These are phyloP conservation scores for Phallus indusiatus DNA, from an alignment of 768 basidiomycete species.

Conservation along the genomic window DNA sequence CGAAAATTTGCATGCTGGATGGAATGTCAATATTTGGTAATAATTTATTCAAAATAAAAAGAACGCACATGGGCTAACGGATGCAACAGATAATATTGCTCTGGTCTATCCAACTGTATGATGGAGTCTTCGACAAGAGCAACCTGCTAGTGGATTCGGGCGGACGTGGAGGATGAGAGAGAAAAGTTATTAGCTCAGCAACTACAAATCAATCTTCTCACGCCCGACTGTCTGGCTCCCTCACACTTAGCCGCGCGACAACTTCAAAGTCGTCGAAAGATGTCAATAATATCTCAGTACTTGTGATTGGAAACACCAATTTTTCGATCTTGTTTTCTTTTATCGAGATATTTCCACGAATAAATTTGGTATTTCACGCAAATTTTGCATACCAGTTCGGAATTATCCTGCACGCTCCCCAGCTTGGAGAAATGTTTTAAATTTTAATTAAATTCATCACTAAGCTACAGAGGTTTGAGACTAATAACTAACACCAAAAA, in stretches of 20 bases:
- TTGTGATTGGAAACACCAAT: no score
- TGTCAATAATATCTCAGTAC: no score
- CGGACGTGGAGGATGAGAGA: slow-evolving; percentile 1
- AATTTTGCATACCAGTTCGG: no score
- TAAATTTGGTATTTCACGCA: no score
- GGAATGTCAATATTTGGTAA: neutral
- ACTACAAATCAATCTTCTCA: neutral
- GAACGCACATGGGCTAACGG: neutral
- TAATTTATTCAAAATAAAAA: neutral
- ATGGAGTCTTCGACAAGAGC: slow-evolving; percentile 88
- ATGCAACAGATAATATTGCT: slow-evolving; percentile 41
- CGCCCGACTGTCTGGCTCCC: neutral
- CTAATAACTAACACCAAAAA: no score
- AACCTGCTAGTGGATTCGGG: neutral
- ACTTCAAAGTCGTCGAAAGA: no score
- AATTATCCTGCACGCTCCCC: no score
- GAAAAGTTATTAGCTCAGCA: neutral
- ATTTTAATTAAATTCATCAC: no score
- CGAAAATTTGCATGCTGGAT: slow-evolving; percentile 89
- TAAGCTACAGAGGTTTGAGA: no score
- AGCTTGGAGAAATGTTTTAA: no score
- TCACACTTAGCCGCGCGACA: neutral
- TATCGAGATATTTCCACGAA: no score
- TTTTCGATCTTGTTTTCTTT: no score
- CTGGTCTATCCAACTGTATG: slow-evolving; percentile 87